A percentile compares a stretch with the other conserved stretches of the same genome.
Conservation (phyloP, 352 stramenopile genomes). For the Phytophthora palmivora region DNA sequence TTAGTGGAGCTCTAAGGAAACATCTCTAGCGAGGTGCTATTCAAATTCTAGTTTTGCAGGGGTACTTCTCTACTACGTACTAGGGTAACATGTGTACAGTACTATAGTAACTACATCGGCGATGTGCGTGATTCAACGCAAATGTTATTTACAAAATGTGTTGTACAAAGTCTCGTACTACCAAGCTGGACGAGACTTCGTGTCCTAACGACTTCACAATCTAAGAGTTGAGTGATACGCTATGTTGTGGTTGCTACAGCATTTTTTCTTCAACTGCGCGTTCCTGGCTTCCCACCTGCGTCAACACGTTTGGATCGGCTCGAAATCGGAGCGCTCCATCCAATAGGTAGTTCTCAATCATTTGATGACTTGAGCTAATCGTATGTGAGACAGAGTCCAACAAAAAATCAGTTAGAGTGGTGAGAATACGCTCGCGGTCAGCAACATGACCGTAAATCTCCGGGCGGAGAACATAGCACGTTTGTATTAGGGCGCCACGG, state of each 20-base stretch:
- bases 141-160: slow-evolving; percentile 37
- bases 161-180: slow-evolving; percentile 36
- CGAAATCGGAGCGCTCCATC: slow-evolving; percentile 40
- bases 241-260: slow-evolving; percentile 12
- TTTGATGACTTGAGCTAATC: slow-evolving; percentile 74
- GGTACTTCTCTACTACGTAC: too few relatives aligned
- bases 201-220: slow-evolving; percentile 27
- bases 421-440: slow-evolving; percentile 70
- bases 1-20: slow-evolving; percentile 39
- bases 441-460: slow-evolving; percentile 69
- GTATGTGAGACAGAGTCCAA: slow-evolving; percentile 63
- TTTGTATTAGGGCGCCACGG: slow-evolving; percentile 66
- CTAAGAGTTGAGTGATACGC: slow-evolving; percentile 28
- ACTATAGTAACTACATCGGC: not conserved
- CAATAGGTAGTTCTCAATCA: slow-evolving; percentile 77
- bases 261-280: slow-evolving; percentile 17
- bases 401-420: slow-evolving; percentile 73
- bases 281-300: slow-evolving; percentile 19
- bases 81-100: too few relatives aligned
- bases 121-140: slow-evolving; percentile 4
- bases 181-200: slow-evolving; percentile 19
- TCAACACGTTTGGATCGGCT: slow-evolving; percentile 22
- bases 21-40: not conserved
- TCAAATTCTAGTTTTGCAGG: too few relatives aligned
- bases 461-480: slow-evolving; percentile 71